Percentiles rank a stretch among this genome's conserved stretches.
These are phyloP conservation scores for Ogataea philodendri DNA, from an alignment of 805 yeast species.

Conservation along the genomic window DNA sequence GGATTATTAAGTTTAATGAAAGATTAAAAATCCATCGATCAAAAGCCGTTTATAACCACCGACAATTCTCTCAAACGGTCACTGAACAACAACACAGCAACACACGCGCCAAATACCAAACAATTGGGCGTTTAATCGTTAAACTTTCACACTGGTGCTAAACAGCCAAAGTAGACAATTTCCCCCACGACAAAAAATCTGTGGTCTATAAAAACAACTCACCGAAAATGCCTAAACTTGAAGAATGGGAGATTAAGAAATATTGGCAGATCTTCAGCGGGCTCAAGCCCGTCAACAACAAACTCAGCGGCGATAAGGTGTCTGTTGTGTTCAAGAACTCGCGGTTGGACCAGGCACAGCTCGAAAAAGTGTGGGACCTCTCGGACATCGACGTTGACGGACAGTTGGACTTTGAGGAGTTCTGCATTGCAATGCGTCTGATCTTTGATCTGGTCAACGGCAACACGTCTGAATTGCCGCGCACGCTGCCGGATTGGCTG, in stretches of 20 bases:
- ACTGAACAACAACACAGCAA: no score
- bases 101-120: no score
- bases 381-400: slow-evolving; percentile 95
- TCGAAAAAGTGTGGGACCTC: slow-evolving; percentile 85
- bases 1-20: slow-evolving; percentile 10
- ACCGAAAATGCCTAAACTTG: slow-evolving; percentile 57
- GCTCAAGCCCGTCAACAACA: slow-evolving; percentile 74
- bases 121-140: no score
- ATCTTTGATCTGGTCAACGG: slow-evolving; percentile 90
- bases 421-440: slow-evolving; percentile 94
- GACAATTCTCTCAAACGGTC: no score
- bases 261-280: slow-evolving; percentile 98
- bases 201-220: slow-evolving; percentile 1
- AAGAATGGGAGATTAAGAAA: slow-evolving; percentile 93
- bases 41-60: no score
- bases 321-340: slow-evolving; percentile 87
- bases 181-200: no score
- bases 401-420: slow-evolving; percentile 90
- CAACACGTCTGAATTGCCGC: slow-evolving; percentile 54
- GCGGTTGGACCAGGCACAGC: slow-evolving; percentile 70
- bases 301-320: slow-evolving; percentile 81
- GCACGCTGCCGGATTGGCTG: slow-evolving; percentile 82
- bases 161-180: no score
- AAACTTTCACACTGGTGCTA: no score
- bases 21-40: no score